Base-by-base conservation (phyloP, 371 early-diverging fungal species). In the Syncephalastrum racemosum region DNA sequence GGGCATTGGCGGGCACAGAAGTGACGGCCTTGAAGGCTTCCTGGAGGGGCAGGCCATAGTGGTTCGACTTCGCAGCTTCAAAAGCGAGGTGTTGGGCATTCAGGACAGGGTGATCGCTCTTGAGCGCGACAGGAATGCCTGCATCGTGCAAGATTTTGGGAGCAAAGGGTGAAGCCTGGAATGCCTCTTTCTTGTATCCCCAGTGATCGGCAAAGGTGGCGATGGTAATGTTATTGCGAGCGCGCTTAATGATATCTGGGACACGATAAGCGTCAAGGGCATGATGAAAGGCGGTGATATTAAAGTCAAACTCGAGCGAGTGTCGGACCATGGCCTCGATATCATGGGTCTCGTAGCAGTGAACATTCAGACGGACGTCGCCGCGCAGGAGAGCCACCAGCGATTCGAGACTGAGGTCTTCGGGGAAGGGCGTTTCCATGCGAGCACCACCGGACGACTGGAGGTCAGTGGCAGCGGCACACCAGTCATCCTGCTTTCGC, bases 111-210 rank as follows among this genome's bases (percentile, higher is more conserved):
- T 91, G 90, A 58, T 91, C 91, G 36, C 77, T 77, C 71, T 90
- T 91, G 62, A 84, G 77, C 3, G 89, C 86, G 41, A 91, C 86
- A 31, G 83, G 64, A 44, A 90, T 84, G 6, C 86, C 84, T 13
- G 85, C 86, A 1, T 83, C 84, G n/a, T 75, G 45, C 43, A 91
- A 62, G 41, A 87, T 82, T 59, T 76, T 74, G 27, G 85, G 85
- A 3, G 81, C 71, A 23, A 73, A 51, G 8, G 84, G 78, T 20
- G 85, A 81, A 31, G 79, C 81, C 50, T 79, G 75, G 71, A 81
- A 89, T 3, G 90, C 89, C 66, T 91, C 90, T 59, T 85, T 81
- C 63, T 91, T 91, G 73, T 85, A 89, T 4, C 84, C 83, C 82
- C 84, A 88, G 57, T 83, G 76, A 64, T 89, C 88, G 20, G 88